Base-by-base conservation (phyloP, 768 basidiomycete species). In the Amylocystis lapponica region DNA sequence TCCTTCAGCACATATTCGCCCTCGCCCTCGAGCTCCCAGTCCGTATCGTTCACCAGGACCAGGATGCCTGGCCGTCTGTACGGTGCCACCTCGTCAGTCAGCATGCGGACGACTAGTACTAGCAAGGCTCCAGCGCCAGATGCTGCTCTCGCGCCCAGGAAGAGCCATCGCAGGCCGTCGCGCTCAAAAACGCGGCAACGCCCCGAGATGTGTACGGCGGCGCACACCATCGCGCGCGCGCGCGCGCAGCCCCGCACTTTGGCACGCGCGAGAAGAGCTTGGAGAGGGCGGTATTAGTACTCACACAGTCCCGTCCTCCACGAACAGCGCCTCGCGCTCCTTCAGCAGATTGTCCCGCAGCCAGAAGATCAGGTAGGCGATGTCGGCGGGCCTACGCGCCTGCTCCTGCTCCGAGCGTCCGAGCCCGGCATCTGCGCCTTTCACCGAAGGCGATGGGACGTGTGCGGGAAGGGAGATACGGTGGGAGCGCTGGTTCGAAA, bases 1-100 rank as follows among this genome's bases (percentile, higher is more conserved):
- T 81, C 68, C 60, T 85, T 67, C 45, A 98, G 66, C 49, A 66
- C 69, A 60, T 95, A 96, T 5, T 86, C 83, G 17, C 89, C 83
- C 61, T 97, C 95, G 26, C 91, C 92, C 61, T 97, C 95, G 5
- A 98, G 71, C 63, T 98, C 94, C 95, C 95, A 97, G 55, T 98
- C 95, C 1, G 89, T 89, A 54, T 95, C 89, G 57, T 98, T 98
- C 41, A 99, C 79, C n/a, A 99, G 71, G 3, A 98, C 95, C 3
- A 99, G 71, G 27, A 99, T 96, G 0, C 96, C 96, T 0, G 96
- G 96, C 8, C 96, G 92, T 29, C 96, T 95, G 56, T 1, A 25
- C 10, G 21, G 6, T 27, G 25, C 26, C 21, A 17, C 27, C 16
- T 12, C 5, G 11, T 35, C n/a, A 20, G 36, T 27, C 14, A 12